Base-by-base conservation (phyloP, 192 early-diverging fungal species). In the Coemansia sp. region DNA sequence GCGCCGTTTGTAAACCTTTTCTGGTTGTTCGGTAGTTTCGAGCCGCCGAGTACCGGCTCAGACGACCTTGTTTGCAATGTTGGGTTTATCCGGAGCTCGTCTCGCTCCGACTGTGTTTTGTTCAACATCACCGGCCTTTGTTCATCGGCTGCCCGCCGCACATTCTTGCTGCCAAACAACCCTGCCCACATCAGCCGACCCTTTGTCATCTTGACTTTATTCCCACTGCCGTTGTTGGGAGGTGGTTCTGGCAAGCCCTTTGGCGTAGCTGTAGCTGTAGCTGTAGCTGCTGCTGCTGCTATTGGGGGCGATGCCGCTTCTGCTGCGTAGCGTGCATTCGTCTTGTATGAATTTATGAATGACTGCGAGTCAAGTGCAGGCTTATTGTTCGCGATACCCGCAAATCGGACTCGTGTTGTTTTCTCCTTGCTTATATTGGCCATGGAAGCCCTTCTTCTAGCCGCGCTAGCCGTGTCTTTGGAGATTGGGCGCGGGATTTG, bases 151-250 rank as follows among this genome's bases (percentile, higher is more conserved):
- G 61, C 56, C 34, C 65, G 63, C n/a, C 66, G 68, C 35, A 73
- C 64, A 41, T 72, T 76, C 44, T 56, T 67, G 58, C 67, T 67
- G 65, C 79, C 79, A 71, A 82, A 76, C 26, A 82, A 56, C 23
- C 74, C 74, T 10, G 60, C 56, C 79, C 79, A 76, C 24, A 60
- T 18, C 2, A 59, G 66, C 64, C 58, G 67, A 38, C 70, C 39
- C 61, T 64, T 65, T 4, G 64, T 34, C 61, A 63, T 68, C 38
- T 77, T 70, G 51, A 26, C 51, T 26, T 26, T 53, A 26, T 26
- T 26, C 24, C 24, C 51, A 53, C 23, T 26, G 24, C 15, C 51
- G 12, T 14, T 30, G 16, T 49, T 41, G 39, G 39, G 46, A 20
- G 46, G 46, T 20, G 20, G 4, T 16, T 20, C 46, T 49, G 46